phyloP scores from a whole-genome alignment of 179 eudicot genomes.

The Pouteria campechiana region DNA sequence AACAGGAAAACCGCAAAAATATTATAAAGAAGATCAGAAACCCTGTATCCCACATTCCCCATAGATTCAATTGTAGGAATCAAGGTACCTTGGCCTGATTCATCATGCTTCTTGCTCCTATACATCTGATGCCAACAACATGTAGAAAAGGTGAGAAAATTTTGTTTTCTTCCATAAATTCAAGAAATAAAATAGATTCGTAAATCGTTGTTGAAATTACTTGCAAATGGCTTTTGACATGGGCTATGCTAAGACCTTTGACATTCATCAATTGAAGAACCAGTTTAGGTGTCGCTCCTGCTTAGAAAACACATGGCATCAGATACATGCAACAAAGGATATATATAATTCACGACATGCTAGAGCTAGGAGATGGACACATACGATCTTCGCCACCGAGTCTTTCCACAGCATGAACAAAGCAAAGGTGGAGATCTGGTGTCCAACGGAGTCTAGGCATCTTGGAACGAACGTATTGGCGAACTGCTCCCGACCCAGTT shows the following conservation, averaged over 20 bases:
- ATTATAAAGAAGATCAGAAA: too few species aligned
- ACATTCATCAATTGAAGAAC: conserved; percentile 91
- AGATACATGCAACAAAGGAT: neutral
- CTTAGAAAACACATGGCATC: conserved; percentile 5
- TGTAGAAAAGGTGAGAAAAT: neutral
- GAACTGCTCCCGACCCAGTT: conserved; percentile 49
- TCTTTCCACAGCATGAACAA: conserved; percentile 80
- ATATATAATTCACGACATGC: neutral
- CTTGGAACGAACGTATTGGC: conserved; percentile 82
- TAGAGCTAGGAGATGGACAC: conserved; percentile 10
- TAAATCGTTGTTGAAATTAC: conserved; percentile 17
- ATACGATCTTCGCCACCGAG: conserved; percentile 96
- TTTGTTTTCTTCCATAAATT: neutral
- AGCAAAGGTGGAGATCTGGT: conserved; percentile 89
- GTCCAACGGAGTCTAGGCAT: conserved; percentile 92
- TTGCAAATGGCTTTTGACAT: conserved; percentile 99
- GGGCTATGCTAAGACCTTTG: conserved; percentile 94
- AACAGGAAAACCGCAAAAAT: too few species aligned
- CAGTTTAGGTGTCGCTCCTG: conserved; percentile 94
- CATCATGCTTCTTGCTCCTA: conserved; percentile 84
- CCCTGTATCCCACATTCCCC: too few species aligned
- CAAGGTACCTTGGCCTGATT: conserved; percentile 63
- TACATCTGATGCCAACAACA: conserved; percentile 46
- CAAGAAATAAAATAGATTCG: neutral
- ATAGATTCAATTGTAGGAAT: neutral